Base-by-base conservation (phyloP, 768 basidiomycete species). In the Galerina marginata region DNA sequence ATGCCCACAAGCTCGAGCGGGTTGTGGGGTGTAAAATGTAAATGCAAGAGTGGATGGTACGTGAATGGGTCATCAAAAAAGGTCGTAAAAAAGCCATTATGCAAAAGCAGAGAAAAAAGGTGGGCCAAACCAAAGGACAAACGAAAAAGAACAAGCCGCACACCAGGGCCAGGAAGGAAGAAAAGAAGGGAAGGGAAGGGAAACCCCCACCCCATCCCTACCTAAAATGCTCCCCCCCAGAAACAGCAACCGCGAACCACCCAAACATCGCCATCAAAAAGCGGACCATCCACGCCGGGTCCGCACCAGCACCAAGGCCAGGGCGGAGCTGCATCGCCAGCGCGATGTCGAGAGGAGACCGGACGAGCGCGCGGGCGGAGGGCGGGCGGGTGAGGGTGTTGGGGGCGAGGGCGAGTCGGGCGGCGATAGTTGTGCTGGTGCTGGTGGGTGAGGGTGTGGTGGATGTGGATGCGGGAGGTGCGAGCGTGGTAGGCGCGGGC, bases 201-300 rank as follows among this genome's bases (percentile, higher is more conserved):
- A 39, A 40, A 40, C 36, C 44, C 6, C 5, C 37, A 1, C 6
- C 23, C 25, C 23, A 2, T 0, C 25, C 25, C 9, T 11, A 39
- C 44, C 33, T 71, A 61, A 61, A 70, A 26, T 65, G 69, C 23
- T 62, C 70, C 25, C 71, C n/a, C 40, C 81, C 74, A 33, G 81
- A 77, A 58, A 86, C 74, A 43, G 88, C 76, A 33, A 91, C 81
- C 43, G 86, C 82, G 63, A 92, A 79, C 90, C 90, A 92, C 23
- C 90, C 90, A 71, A 89, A 91, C 73, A 91, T 82, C 33, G 86
- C 79, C 90, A 92, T 91, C 73, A 92, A 72, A 70, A 90, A 92
- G 60, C 90, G 77, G 50, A 92, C 88, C 79, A 91, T 83, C 89
- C 89, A 92, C 39, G 90, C 90, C 6, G 89, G 81, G 66, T 92